Evolutionary conservation across 345 rosid species (phyloP), one percentile per base, ranked within the genome.

Genomic region (Eucalyptus virginea): DNA sequence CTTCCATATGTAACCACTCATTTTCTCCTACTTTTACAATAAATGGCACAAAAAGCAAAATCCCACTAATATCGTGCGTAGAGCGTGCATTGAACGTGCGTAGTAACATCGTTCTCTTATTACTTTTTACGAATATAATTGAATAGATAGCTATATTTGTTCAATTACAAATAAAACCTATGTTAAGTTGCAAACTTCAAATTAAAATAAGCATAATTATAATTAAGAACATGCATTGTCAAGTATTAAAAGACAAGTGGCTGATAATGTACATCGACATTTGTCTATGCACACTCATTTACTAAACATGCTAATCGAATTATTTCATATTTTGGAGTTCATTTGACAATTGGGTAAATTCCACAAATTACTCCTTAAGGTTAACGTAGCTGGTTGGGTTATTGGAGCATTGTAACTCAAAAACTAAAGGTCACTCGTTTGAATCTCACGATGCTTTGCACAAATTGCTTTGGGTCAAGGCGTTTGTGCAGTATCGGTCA

Each of bases 401-500:
- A 77, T 77, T 21, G 28, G 15, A 77, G 83, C 47, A 77, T 77
- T 37, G 13, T 77, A 40, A 11, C 47, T 40, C 47, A 37, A 77
- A 44, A 77, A 40, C 24, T 40, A 9, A 23, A 77, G 5, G 28
- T 37, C 9, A 21, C 24, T 26, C 30, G 0, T 77, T 77, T 40
- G 28, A 77, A 40, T 77, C 5, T 13, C 4, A 52, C 23, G 1
- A 52, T 8, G 10, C 56, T 72, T 40, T 72, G 6, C 37, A 37
- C 14, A 34, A 72, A 72, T 2, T 10, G 44, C 26, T 34, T 19
- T 17, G 2, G 2, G 7, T 34, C 7, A 18, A 6, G 26, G 4
- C 0, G 2, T 2, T 37, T 37, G 13, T 18, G 44, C 6, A 34
- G 19, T 34, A 72, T 3, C 2, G 1, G 1, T 37, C 8, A 72